Evolutionary conservation across 2,329 filamentous ascomycete species (phyloP), one percentile per base, ranked within the genome.

Genomic region (Dactylella cylindrospora): DNA sequence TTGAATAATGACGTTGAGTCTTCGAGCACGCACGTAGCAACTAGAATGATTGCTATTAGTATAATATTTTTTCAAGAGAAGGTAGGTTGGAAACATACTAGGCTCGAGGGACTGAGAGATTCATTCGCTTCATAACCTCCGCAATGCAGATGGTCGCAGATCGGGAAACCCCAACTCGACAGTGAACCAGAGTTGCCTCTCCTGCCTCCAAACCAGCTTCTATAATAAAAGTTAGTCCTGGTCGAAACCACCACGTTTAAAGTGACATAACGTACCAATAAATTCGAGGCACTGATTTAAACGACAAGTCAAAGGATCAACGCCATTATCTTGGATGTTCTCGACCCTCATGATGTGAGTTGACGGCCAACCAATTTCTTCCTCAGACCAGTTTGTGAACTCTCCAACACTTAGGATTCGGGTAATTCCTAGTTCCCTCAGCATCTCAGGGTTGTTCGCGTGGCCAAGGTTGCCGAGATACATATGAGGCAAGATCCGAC

Each of bases 81-180:
- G 4, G 53, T 19, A 52, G 31, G 33, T 13, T 5, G 19, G 7
- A 8, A 46, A 76, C 79, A 72, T 74, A 82, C 79, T 98, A 98
- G 59, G 93, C 93, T 51, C 88, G 81, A 9, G 93, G 90, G 68
- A 97, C 91, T 0, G 89, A 93, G 66, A 96, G 75, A 17, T 82
- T 79, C 68, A 89, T 74, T 20, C 85, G 79, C 28, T 85, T 84
- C 93, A 98, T 98, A 28, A 97, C 89, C 73, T 97, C 90, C n/a
- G 93, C 93, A 69, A 98, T 98, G 72, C 93, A 97, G 64, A 98
- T 96, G 1, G 91, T 98, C 9, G 93, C 93, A 65, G 89, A 95
- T 45, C 93, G 83, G 44, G 90, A 96, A 50, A 98, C 93, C 40
- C 93, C 93, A 5, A 98, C 93, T 13, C 93, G 85, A 72, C 93